Base-by-base conservation (phyloP, 805 yeast genomes). In the Citeromyces nyonsensis region DNA sequence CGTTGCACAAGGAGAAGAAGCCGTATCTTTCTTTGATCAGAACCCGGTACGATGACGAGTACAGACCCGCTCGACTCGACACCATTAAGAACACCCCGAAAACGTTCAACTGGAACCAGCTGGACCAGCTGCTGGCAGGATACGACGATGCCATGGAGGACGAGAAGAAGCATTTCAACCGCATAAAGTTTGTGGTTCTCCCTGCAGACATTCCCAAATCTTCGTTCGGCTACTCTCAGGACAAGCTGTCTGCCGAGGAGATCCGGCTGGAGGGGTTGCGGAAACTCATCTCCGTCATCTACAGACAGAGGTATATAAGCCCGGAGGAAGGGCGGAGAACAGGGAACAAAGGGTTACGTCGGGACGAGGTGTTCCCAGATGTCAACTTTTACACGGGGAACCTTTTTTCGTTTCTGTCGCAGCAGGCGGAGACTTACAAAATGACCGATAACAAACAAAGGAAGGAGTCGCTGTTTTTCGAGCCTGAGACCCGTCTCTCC, bases 101-200 rank as follows among this genome's bases (percentile, higher is more conserved):
- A 29, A 56, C 60, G 10, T 68, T 72, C 38, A 85, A 86, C 39
- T 91, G 98, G 98, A 86, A 86, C 43, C 79, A 75, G 39, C 63
- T 86, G 41, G 99, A 91, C 56, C 95, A 84, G 45, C 69, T 70
- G 15, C 51, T 86, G n/a, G 94, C 96, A 1, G 98, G 98, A 0
- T 81, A 77, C 48, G 85, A 78, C 20, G 95, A 84, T 40, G 69
- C 72, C 1, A 56, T 71, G 35, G 71, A 73, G 9, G 70, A 63
- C 11, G 66, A 63, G 8, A 60, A 63, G 36, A 66, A 64, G 36
- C 63, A 65, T 24, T 59, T 65, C 41, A 79, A 73, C 47, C 63
- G 79, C 40, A 68, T 86, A 49, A 77, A 93, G 45, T 83, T 85
- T 54, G 96, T 85, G 3, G 63, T 91, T 3, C 57, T 86, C 33